Evolutionary conservation across 345 rosid genomes (phyloP).

Genomic region (Citrus sp.): DNA sequence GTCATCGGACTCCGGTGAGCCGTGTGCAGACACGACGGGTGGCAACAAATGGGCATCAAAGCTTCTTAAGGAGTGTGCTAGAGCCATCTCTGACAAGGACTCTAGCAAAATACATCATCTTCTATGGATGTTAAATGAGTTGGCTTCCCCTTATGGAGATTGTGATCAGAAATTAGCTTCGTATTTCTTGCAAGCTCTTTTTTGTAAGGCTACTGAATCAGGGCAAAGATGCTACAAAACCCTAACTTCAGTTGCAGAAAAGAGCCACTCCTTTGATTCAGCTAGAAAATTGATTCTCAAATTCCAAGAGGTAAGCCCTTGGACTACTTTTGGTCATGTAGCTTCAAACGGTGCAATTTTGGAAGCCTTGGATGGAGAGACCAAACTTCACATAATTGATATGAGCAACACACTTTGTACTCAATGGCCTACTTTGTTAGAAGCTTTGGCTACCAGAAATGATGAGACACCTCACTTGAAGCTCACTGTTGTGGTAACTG

Average conservation of each 20-base stretch:
- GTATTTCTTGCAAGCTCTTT: slow-evolving; percentile 70
- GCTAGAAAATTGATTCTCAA: slow-evolving; percentile 64
- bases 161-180: slow-evolving; percentile 69
- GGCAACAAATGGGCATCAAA: slow-evolving; percentile 52
- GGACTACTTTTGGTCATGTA: slow-evolving; percentile 81
- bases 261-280: slow-evolving; percentile 53
- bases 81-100: slow-evolving; percentile 70
- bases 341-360: slow-evolving; percentile 76
- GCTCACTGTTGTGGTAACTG: slow-evolving; percentile 65
- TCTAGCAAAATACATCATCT: slow-evolving; percentile 62
- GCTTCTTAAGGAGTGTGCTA: slow-evolving; percentile 65
- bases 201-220: slow-evolving; percentile 64
- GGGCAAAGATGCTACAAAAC: slow-evolving; percentile 65
- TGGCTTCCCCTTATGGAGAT: slow-evolving; percentile 76
- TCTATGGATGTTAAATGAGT: slow-evolving; percentile 73
- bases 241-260: slow-evolving; percentile 57
- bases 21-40: background rate
- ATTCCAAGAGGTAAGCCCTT: slow-evolving; percentile 83
- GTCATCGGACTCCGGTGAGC: slow-evolving; percentile 48
- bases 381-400: slow-evolving; percentile 65
- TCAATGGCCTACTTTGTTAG: slow-evolving; percentile 81
- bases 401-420: slow-evolving; percentile 81
- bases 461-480: slow-evolving; percentile 68
- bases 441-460: slow-evolving; percentile 61
- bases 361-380: slow-evolving; percentile 67